Percentiles rank a stretch among this genome's conserved stretches.
Conservation (phyloP, 495 filamentous ascomycete species). For the Penicillium goetzii region DNA sequence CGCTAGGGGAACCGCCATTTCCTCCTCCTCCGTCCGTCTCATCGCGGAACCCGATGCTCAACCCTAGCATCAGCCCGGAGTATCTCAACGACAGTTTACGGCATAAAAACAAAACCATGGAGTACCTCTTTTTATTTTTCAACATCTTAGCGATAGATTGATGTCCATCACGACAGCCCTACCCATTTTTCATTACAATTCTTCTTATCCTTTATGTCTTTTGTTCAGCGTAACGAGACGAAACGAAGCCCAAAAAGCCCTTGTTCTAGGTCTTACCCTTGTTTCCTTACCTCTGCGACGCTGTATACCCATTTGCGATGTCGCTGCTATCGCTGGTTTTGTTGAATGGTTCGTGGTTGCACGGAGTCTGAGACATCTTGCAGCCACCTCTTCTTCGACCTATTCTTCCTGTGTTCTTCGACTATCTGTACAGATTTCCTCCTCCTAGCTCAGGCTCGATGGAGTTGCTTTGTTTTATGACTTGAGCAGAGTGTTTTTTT, state of each 20-base stretch:
- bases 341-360: conserved; percentile 5
- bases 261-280: conserved; percentile 7
- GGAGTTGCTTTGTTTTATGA: neutral
- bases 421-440: conserved; percentile 9
- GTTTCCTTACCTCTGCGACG: conserved; percentile 13
- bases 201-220: conserved; percentile 19
- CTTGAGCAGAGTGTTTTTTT: neutral
- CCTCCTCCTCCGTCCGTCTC: conserved; percentile 3
- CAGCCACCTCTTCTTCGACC: neutral
- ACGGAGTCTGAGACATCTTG: conserved; percentile 10
- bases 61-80: conserved; percentile 10
- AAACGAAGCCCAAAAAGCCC: conserved; percentile 17
- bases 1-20: conserved; percentile 10
- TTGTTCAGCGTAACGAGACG: conserved; percentile 20
- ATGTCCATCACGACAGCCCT: conserved; percentile 32
- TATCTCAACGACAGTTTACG: conserved; percentile 35
- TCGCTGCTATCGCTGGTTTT: conserved; percentile 11
- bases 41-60: conserved; percentile 18
- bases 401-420: neutral
- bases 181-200: conserved; percentile 16
- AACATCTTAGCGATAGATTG: conserved; percentile 35
- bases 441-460: neutral
- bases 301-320: conserved; percentile 33
- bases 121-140: conserved; percentile 12
- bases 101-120: conserved; percentile 23